A percentile compares a stretch with the other conserved stretches of the same genome.
Evolutionary conservation across 208 protist genomes (phyloP).

Genomic region (Leishmania aethiopica): DNA sequence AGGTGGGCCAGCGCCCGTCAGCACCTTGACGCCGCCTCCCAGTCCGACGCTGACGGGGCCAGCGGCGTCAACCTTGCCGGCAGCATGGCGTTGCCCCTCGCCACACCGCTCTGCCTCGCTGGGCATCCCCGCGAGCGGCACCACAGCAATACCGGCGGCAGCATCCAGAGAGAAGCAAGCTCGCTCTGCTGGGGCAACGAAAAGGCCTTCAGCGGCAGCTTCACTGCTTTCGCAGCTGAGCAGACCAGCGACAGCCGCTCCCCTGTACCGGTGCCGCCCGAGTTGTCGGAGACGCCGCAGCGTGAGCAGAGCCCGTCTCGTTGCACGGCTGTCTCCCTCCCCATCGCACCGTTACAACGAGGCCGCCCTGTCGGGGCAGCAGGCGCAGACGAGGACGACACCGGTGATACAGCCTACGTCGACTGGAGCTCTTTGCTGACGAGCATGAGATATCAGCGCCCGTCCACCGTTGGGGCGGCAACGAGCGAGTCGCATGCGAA

Average conservation of each 20-base stretch:
- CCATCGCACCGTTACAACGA: not conserved
- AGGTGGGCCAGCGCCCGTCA: constrained; percentile 17
- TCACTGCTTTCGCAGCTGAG: not conserved
- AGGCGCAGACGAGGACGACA: constrained; percentile 1
- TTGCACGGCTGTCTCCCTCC: constrained; percentile 20
- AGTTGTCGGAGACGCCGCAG: constrained; percentile 26
- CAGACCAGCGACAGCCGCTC: constrained; percentile 13
- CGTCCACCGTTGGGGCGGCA: constrained; percentile 17
- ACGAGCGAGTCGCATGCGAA: constrained; percentile 22
- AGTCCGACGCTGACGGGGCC: not conserved
- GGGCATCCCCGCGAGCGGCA: not conserved
- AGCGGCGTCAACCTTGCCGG: constrained; percentile 9
- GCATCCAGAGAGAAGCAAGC: not conserved
- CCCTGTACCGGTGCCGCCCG: constrained; percentile 27
- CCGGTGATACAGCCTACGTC: not conserved
- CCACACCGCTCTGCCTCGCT: constrained; percentile 17
- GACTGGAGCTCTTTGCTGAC: constrained; percentile 36
- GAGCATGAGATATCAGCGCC: constrained; percentile 49
- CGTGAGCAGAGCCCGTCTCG: constrained; percentile 60
- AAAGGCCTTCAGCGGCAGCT: not conserved
- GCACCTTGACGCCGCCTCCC: constrained; percentile 18
- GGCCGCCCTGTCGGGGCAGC: not conserved
- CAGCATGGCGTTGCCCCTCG: constrained; percentile 16
- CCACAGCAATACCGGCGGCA: not conserved
- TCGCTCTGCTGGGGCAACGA: not conserved